Percentiles rank a stretch among this genome's conserved stretches.
phyloP scores from a whole-genome alignment of 2,329 filamentous ascomycete species.

The Penicillium crustosum region DNA sequence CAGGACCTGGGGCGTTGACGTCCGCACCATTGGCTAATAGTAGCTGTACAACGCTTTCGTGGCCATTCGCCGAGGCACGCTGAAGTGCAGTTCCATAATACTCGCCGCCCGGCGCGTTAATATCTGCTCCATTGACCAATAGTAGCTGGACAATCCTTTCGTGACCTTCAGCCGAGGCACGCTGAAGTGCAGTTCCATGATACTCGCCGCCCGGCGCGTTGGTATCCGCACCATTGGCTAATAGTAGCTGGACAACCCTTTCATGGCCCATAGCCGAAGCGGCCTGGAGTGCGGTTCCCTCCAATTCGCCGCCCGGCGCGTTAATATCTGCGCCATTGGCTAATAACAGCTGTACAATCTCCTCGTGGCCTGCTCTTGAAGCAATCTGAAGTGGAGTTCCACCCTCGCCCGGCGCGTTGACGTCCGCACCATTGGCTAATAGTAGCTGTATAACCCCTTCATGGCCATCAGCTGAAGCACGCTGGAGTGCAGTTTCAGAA shows the following conservation, averaged over 20 bases:
- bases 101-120: background rate
- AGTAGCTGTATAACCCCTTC: no score
- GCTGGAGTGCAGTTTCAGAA: no score
- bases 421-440: no score
- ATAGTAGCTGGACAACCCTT: background rate
- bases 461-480: rapidly evolving
- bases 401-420: no score
- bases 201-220: background rate
- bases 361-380: no score
- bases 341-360: no score
- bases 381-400: no score
- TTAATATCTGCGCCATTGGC: no score
- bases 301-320: no score
- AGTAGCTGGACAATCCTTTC: background rate
- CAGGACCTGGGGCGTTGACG: no score
- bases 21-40: background rate
- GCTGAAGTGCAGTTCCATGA: background rate
- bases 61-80: background rate
- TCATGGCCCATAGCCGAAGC: background rate
- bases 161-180: background rate
- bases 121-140: background rate
- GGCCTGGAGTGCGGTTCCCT: background rate
- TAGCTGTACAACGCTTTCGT: background rate
- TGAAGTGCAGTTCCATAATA: background rate
- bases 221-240: background rate